These are phyloP conservation scores for Escallonia rubra DNA, from an alignment of 129 eudicot species.

Conservation along the genomic window DNA sequence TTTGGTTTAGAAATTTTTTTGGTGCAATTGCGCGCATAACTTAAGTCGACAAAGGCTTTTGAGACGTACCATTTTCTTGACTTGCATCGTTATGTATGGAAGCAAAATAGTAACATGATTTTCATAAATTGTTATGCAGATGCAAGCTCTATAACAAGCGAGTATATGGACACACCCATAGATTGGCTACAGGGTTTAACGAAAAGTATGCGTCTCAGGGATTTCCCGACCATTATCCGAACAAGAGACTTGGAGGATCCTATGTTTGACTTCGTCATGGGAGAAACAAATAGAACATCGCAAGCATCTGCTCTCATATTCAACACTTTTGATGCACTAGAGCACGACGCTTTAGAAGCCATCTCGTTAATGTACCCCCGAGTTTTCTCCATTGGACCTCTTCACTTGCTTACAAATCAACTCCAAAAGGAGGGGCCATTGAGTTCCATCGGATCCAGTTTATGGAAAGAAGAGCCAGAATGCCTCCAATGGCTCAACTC, in stretches of 20 bases:
- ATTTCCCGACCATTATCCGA: conserved; percentile 26
- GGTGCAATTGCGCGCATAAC: too few species aligned
- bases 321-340: neutral
- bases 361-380: neutral
- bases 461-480: conserved; percentile 2
- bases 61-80: too few species aligned
- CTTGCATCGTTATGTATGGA: too few species aligned
- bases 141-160: conserved; percentile 12
- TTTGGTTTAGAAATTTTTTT: too few species aligned
- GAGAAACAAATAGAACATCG: conserved; percentile 14
- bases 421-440: neutral
- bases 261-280: conserved; percentile 10
- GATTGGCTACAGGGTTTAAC: conserved; percentile 24
- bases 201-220: conserved; percentile 22
- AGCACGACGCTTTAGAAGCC: neutral
- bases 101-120: too few species aligned
- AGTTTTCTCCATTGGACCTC: conserved; percentile 1
- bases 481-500: conserved; percentile 2
- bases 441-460: neutral
- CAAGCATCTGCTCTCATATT: conserved; percentile 16
- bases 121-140: conserved; percentile 1
- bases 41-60: too few species aligned
- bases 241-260: conserved; percentile 17
- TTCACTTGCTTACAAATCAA: neutral
- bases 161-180: conserved; percentile 21